Conservation (phyloP, 495 filamentous ascomycete species). For the Friedmanniomyces endolithicus region DNA sequence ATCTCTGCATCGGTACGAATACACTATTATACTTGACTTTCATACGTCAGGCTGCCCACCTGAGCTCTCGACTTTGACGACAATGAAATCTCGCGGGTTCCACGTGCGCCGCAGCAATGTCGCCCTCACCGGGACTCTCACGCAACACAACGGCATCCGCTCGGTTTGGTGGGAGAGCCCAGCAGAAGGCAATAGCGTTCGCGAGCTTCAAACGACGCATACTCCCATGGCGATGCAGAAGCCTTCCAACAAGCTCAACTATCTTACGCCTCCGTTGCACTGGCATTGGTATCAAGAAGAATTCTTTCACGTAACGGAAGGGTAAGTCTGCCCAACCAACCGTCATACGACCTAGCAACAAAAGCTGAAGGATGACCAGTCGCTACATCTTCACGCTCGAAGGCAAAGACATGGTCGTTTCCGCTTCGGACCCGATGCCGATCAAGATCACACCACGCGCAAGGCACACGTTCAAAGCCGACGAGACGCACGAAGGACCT, state of each 20-base stretch:
- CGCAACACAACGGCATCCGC: constrained; percentile 12
- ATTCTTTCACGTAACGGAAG: constrained; percentile 11
- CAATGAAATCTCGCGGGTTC: constrained; percentile 1
- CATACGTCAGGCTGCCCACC: too few species aligned
- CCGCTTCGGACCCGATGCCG: constrained; percentile 6
- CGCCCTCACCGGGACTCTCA: constrained; percentile 3
- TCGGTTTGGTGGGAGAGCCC: constrained; percentile 7
- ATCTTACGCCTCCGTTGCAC: constrained; percentile 6
- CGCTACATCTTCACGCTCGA: constrained; percentile 16
- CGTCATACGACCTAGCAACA: neutral
- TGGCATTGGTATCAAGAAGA: constrained; percentile 18
- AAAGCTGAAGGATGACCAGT: neutral
- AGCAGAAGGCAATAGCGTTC: constrained; percentile 6
- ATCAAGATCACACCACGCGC: constrained; percentile 6
- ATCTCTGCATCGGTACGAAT: too few species aligned
- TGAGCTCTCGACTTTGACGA: neutral
- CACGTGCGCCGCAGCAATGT: constrained; percentile 7
- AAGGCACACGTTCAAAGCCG: constrained; percentile 13
- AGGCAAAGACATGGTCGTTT: constrained; percentile 9
- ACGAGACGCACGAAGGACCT: constrained; percentile 4
- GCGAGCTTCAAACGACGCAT: constrained; percentile 13
- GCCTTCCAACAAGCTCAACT: neutral
- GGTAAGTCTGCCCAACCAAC: neutral
- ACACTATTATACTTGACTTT: too few species aligned
- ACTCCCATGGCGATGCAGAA: constrained; percentile 6